Conservation (phyloP, 768 basidiomycete species). For the Artomyces pyxidatus region DNA sequence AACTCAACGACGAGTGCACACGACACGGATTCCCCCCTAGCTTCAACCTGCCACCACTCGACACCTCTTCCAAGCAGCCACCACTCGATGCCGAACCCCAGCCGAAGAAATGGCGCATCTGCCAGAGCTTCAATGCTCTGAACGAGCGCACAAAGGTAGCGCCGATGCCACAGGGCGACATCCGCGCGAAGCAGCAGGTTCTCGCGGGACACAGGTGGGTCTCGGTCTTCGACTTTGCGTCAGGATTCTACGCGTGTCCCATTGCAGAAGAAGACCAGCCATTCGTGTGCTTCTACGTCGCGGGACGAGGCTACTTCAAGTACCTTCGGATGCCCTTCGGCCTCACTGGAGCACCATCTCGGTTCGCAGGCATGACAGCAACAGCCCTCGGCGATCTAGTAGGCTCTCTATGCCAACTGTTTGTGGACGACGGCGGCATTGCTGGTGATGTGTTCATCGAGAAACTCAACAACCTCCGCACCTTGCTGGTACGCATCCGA, state of each 20-base stretch:
- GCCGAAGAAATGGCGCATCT: constrained; percentile 27
- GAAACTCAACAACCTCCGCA: constrained; percentile 18
- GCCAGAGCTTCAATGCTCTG: constrained; percentile 30
- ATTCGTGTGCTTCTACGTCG: constrained; percentile 29
- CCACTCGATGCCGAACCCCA: not conserved
- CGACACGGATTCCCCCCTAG: not conserved
- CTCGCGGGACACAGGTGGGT: constrained; percentile 30
- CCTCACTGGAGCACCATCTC: constrained; percentile 29
- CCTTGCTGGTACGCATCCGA: constrained; percentile 22
- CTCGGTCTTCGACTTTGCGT: constrained; percentile 29
- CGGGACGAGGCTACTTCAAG: constrained; percentile 29
- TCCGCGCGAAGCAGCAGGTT: constrained; percentile 29
- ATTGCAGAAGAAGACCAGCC: constrained; percentile 13
- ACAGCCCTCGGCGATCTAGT: constrained; percentile 7
- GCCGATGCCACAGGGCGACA: constrained; percentile 25
- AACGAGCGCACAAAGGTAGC: constrained; percentile 17
- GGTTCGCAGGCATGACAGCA: constrained; percentile 22
- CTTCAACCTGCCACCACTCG: not conserved
- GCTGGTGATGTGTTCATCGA: constrained; percentile 26
- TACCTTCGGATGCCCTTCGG: constrained; percentile 34
- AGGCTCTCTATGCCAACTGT: constrained; percentile 22
- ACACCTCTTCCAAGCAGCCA: not conserved
- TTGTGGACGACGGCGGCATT: constrained; percentile 31
- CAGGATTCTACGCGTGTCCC: constrained; percentile 26
- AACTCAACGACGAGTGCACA: constrained; percentile 28